Evolutionary conservation across 2,329 filamentous ascomycete species (phyloP).

Genomic region (Trichoderma hamatum): DNA sequence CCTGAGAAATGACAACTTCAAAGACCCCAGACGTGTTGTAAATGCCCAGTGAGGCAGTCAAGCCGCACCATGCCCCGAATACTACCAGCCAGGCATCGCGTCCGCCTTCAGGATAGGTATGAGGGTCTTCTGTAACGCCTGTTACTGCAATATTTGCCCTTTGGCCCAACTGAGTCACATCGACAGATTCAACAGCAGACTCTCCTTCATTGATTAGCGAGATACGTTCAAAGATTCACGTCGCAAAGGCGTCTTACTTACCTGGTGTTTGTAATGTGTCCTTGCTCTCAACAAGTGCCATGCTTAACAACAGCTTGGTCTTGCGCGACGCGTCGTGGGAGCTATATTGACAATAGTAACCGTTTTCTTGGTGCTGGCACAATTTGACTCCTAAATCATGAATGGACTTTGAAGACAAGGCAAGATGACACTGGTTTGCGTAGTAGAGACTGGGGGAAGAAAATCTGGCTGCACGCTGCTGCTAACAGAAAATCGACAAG

Average conservation of each 20-base stretch:
- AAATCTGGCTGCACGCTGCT: too few species aligned
- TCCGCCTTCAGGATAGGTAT: constrained; percentile 2
- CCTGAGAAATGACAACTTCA: background rate
- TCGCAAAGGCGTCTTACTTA: background rate
- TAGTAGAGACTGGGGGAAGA: background rate
- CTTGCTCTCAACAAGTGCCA: background rate
- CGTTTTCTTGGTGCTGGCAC: background rate
- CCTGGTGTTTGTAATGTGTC: background rate
- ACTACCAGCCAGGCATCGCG: background rate
- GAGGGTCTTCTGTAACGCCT: background rate
- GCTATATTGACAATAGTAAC: background rate
- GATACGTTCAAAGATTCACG: background rate
- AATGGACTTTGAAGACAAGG: background rate
- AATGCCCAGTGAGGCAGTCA: constrained; percentile 3
- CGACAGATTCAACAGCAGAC: background rate
- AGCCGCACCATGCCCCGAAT: constrained; percentile 8
- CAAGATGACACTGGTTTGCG: background rate
- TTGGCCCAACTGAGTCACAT: background rate
- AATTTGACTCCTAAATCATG: background rate
- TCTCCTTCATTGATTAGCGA: background rate
- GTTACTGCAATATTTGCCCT: too few species aligned
- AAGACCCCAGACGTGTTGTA: constrained; percentile 4
- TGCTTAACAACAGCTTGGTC: background rate
- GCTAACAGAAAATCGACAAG: too few species aligned
- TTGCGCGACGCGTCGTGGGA: background rate